Evolutionary conservation across 345 rosid genomes (phyloP), one percentile per base, ranked within the genome.

Genomic region (Sonneratia alba): DNA sequence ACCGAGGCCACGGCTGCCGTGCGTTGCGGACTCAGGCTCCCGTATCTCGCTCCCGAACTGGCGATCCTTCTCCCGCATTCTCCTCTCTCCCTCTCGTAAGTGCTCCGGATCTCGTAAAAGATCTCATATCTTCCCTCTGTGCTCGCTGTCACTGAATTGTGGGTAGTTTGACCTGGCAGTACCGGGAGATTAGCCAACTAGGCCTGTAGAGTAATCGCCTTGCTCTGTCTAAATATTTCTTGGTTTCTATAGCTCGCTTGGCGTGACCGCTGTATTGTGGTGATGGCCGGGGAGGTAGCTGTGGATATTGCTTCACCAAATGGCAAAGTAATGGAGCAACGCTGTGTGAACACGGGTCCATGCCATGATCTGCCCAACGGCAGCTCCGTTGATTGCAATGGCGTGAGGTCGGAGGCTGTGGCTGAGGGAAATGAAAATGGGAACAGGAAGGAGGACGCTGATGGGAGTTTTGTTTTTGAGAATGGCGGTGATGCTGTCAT

Each of bases 271-370:
- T 68, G 9, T 14, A 14, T 27, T 66, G 74, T 18, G 68, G 77
- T 70, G 74, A 89, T 89, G 93, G 79, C 83, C 76, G 84, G 77
- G 77, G 93, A 85, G 79, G 83, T 76, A 36, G 84, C 42, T 3
- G 32, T 7, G 76, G 79, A 69, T 74, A 71, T 80, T 63, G 64
- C 82, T 74, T 19, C 36, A 51, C 4, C 32, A 70, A 77, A 76
- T 74, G 80, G 67, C 68, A 81, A 82, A 69, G 53, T 76, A 38
- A 80, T 78, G 66, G 77, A 77, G 66, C 76, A 68, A 59, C 32
- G 63, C 61, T 78, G 73, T 71, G 57, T 73, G 64, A 85, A 59
- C 72, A 68, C 43, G 43, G 8, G 4, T n/a, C 37, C 76, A 8
- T 76, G 72, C 61, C 77, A 77, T 70, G 88, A 83, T 77, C 86